phyloP scores from a whole-genome alignment of 192 early-diverging fungal species.

The Diversispora epigaea region DNA sequence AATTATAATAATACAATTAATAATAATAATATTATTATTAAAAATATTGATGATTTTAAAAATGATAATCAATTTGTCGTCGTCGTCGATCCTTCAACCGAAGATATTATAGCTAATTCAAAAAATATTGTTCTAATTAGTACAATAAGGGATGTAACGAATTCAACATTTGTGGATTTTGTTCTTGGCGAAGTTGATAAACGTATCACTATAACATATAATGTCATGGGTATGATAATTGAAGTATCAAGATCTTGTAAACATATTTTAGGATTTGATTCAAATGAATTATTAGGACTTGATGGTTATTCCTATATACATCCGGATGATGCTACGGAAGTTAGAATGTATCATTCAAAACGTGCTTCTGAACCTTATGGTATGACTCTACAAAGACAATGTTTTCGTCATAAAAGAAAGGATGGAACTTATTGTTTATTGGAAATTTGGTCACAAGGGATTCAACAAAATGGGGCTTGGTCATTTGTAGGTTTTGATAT shows the following conservation, averaged over 20 bases:
- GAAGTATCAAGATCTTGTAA: slow-evolving; percentile 2
- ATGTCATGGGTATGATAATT: not conserved
- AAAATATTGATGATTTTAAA: not conserved
- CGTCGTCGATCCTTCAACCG: not conserved
- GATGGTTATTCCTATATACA: slow-evolving; percentile 6
- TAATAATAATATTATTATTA: not conserved
- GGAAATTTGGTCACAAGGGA: not conserved
- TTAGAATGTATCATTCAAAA: not conserved
- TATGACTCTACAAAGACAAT: not conserved
- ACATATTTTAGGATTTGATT: not conserved
- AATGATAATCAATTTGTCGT: not conserved
- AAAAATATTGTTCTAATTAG: slow-evolving; percentile 4
- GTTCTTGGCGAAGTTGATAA: not conserved
- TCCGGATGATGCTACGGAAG: not conserved
- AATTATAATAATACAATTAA: not conserved
- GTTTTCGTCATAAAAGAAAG: not conserved
- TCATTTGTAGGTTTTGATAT: slow-evolving; percentile 2
- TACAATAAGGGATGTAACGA: not conserved
- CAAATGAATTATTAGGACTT: not conserved
- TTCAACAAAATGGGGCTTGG: slow-evolving; percentile 1
- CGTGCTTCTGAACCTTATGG: not conserved
- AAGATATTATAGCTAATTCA: not conserved
- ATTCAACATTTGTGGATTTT: not conserved
- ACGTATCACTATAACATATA: not conserved
- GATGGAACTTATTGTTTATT: slow-evolving; percentile 8